Evolutionary conservation across 345 rosid species (phyloP).

Genomic region (Moricandia arvensis): DNA sequence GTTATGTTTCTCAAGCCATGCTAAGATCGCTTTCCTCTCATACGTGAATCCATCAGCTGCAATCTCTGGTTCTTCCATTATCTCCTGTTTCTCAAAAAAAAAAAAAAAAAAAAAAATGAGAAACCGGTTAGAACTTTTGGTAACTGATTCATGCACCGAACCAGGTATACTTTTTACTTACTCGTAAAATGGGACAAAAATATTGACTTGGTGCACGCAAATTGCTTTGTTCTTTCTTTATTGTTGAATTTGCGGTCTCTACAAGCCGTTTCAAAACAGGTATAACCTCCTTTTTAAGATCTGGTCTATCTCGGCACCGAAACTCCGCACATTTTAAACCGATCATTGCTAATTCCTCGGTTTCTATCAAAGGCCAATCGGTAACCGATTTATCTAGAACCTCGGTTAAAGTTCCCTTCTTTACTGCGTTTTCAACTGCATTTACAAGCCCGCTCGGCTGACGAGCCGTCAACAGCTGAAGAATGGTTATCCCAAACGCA

Average conservation of each 20-base stretch:
- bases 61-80: slow-evolving; percentile 79
- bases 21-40: slow-evolving; percentile 68
- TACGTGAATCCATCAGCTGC: slow-evolving; percentile 88
- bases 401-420: slow-evolving; percentile 46
- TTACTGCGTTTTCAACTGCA: slow-evolving; percentile 59
- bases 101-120: background rate
- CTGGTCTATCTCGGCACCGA: slow-evolving; percentile 86
- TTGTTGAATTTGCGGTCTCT: slow-evolving; percentile 50
- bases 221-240: slow-evolving; percentile 44
- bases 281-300: slow-evolving; percentile 66
- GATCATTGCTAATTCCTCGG: slow-evolving; percentile 61
- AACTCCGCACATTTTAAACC: slow-evolving; percentile 68
- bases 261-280: slow-evolving; percentile 67
- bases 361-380: slow-evolving; percentile 81
- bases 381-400: slow-evolving; percentile 59
- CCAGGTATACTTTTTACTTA: slow-evolving; percentile 7
- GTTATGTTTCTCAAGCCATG: slow-evolving; percentile 69
- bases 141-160: background rate
- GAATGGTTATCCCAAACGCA: slow-evolving; percentile 67
- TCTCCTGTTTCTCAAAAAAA: slow-evolving; percentile 42
- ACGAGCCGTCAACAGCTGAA: slow-evolving; percentile 61
- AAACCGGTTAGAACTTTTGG: background rate
- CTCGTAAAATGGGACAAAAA: slow-evolving; percentile 87
- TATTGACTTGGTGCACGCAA: slow-evolving; percentile 62
- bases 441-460: slow-evolving; percentile 55